phyloP scores from a whole-genome alignment of 768 basidiomycete species.

The Termitomyces sp. region DNA sequence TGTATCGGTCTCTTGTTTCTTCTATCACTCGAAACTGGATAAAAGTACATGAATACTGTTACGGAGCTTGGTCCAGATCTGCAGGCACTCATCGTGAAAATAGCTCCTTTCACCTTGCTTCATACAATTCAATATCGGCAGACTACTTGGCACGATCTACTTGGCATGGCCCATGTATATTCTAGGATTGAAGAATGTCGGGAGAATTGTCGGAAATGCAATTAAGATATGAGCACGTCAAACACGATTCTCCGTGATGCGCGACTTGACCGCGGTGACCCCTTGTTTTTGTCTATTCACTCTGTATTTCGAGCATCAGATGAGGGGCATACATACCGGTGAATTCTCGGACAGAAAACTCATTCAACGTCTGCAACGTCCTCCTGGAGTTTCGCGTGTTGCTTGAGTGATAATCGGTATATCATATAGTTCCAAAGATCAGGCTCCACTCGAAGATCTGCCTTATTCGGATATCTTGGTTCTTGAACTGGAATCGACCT shows the following conservation, averaged over 20 bases:
- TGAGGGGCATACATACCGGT: not conserved
- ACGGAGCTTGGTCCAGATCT: not conserved
- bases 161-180: not conserved
- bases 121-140: not conserved
- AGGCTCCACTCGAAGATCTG: not conserved
- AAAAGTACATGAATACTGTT: not conserved
- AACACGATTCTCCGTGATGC: slow-evolving; percentile 13
- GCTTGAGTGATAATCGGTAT: not conserved
- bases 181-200: not conserved
- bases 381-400: not conserved
- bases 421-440: not conserved
- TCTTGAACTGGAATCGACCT: not conserved
- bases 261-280: not conserved
- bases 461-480: not conserved
- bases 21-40: not conserved
- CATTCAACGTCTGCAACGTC: not conserved
- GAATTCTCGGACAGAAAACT: not conserved
- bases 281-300: not conserved
- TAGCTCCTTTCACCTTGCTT: not conserved
- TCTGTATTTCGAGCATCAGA: not conserved
- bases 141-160: too few species aligned
- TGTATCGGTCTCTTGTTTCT: not conserved
- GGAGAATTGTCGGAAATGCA: slow-evolving; percentile 17
- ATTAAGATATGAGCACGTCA: not conserved
- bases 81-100: not conserved